Base-by-base conservation (phyloP, 257 asterid species). In the Marsdenia floribunda region DNA sequence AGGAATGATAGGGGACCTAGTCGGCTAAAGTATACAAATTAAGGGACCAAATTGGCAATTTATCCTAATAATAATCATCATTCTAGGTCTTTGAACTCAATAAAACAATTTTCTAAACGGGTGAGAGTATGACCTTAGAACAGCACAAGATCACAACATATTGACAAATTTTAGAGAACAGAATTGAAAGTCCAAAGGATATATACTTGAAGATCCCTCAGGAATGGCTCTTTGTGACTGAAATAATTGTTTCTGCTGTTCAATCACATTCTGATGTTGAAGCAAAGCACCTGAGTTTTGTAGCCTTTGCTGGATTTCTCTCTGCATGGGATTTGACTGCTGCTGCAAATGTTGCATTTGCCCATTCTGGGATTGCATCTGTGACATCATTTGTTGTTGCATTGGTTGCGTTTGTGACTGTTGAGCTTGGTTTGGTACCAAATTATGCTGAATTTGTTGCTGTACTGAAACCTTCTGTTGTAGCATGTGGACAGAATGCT, bases 351-450 rank as follows among this genome's bases (percentile, higher is more conserved):
- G 96, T 83, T 91, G 98, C 82, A 91, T 71, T 76, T 87, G 92
- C 61, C 91, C 96, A 26, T 90, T 87, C 82, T 93, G 98, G 77
- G 98, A 79, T 73, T 93, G 98, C 52, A 88, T 83, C 85, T 93
- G 98, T 53, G 93, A 86, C 87, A 91, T 85, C 90, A 93, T 70
- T 64, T 93, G 97, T 75, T 93, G 98, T 76, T 93, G 96, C 68
- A 89, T 79, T 72, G 88, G 89, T 83, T 85, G 97, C 47, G 89
- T 77, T 80, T 91, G 96, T 3, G 90, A 77, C 77, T 83, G 92
- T 79, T 87, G 98, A 80, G 85, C 80, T 85, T 94, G 99, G 78
- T 77, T 87, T 49, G 93, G 91, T 77, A 90, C 75, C 90, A 87
- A 82, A 82, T 76, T 85, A 80, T 85, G 94, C 82, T 89, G 96